Base-by-base conservation (phyloP, 805 yeast genomes). In the Phaffomyces thermotolerans region DNA sequence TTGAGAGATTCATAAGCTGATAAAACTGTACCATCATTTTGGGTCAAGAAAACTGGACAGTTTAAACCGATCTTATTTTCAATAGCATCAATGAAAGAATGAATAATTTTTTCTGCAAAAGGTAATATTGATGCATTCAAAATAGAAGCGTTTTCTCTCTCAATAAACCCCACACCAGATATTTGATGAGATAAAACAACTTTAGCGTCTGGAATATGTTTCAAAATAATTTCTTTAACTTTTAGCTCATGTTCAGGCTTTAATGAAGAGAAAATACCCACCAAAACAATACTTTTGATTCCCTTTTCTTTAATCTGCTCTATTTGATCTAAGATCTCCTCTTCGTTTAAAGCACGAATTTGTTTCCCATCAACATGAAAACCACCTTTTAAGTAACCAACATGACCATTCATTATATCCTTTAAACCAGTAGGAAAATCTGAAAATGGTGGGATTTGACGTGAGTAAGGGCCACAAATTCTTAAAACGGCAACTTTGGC, bases 11-110 rank as follows among this genome's bases (percentile, higher is more conserved):
- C 75, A 4, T 52, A 37, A 4, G 67, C 61, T 2, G 73, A 59
- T n/a, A 71, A 49, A 8, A 72, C 68, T 3, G 78, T 72, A 7
- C 77, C 78, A 48, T 73, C 77, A 51, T 73, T 73, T 52, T 72
- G 77, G 20, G 76, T 70, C 20, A 45, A 22, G 20, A 45, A 29
- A 2, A 45, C 39, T 9, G 48, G 45, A 29, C 39, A 37, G 5
- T 17, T 18, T 18, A 30, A 24, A 40, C 71, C 72, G 15, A 64
- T 27, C 8, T 37, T 48, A 3, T 49, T 49, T 34, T 52, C 53
- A 22, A 66, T 51, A 1, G 74, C 69, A 23, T 52, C 39, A 17
- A 55, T 52, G 47, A 68, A 70, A 0, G 74, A 67, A 13, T 52
- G 43, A 34, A 72, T 67, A 41, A 70, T 68, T 45, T 64, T 67